A percentile compares a stretch with the other conserved stretches of the same genome.
These are phyloP conservation scores for Besnoitia besnoiti DNA, from an alignment of 169 alveolate species.

Conservation along the genomic window DNA sequence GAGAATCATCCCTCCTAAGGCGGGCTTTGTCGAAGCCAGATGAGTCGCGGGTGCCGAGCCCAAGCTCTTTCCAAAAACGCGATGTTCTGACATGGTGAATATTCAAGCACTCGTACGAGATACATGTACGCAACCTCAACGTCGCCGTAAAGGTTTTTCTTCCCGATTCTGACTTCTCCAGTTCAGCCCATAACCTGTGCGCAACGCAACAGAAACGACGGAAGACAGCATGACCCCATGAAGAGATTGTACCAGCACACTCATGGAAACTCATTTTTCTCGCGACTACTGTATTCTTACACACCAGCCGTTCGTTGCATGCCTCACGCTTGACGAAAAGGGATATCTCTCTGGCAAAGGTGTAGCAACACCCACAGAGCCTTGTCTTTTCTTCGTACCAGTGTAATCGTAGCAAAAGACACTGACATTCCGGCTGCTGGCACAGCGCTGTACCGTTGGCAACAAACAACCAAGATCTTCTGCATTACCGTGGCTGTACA, in stretches of 20 bases:
- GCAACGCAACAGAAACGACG: too few relatives aligned
- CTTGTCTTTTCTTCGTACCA: not conserved
- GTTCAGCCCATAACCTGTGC: slow-evolving; percentile 27
- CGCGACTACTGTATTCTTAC: too few relatives aligned
- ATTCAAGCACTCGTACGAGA: not conserved
- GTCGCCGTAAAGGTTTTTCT: slow-evolving; percentile 5
- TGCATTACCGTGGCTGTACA: slow-evolving; percentile 50
- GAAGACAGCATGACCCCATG: too few relatives aligned
- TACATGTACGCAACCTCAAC: slow-evolving; percentile 25
- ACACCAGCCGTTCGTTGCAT: too few relatives aligned
- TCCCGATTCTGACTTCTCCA: not conserved
- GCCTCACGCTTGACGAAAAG: too few relatives aligned
- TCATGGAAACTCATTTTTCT: too few relatives aligned
- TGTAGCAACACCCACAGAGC: too few relatives aligned
- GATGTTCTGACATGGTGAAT: not conserved
- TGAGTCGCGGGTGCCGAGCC: slow-evolving; percentile 26
- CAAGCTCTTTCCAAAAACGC: slow-evolving; percentile 6
- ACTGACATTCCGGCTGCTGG: not conserved
- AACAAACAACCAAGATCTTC: slow-evolving; percentile 13
- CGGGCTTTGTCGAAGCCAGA: not conserved
- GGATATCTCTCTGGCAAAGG: too few relatives aligned
- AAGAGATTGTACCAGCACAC: too few relatives aligned
- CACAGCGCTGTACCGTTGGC: not conserved
- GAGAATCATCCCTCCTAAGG: not conserved
- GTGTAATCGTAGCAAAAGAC: slow-evolving; percentile 41